A percentile compares a stretch with the other conserved stretches of the same genome.
phyloP scores from a whole-genome alignment of 805 yeast species.

The Zygosaccharomyces lentus region DNA sequence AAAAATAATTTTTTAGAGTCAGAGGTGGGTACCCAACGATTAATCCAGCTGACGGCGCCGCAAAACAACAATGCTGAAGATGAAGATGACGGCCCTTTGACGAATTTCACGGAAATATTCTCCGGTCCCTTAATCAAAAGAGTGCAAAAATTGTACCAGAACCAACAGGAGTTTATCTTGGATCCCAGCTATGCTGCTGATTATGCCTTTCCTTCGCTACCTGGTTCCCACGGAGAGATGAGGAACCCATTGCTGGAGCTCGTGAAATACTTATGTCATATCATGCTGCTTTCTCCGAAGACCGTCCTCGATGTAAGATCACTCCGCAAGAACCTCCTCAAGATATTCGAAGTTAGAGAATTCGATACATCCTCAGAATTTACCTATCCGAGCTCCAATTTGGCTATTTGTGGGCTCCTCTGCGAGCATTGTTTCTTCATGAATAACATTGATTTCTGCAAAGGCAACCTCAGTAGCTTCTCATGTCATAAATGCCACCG shows the following conservation, averaged over 20 bases:
- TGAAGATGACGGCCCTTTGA: constrained; percentile 37
- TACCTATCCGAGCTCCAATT: constrained; percentile 66
- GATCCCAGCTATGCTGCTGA: constrained; percentile 60
- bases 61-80: constrained; percentile 38
- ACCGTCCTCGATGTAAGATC: constrained; percentile 69
- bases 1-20: constrained; percentile 38
- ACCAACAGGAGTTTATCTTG: constrained; percentile 69
- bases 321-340: constrained; percentile 68
- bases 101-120: constrained; percentile 53
- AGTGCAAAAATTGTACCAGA: constrained; percentile 56
- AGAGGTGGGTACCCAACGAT: constrained; percentile 51
- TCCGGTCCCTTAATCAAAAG: constrained; percentile 63
- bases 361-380: constrained; percentile 74
- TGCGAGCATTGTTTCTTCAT: constrained; percentile 77
- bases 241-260: constrained; percentile 76
- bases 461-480: constrained; percentile 51
- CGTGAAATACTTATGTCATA: constrained; percentile 69
- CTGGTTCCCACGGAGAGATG: constrained; percentile 62
- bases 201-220: constrained; percentile 67
- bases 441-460: constrained; percentile 78
- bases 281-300: constrained; percentile 60
- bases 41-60: constrained; percentile 59
- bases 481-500: constrained; percentile 63
- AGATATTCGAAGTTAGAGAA: constrained; percentile 74
- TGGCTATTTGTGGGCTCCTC: constrained; percentile 60